These are phyloP conservation scores for Leccinum pachyderme DNA, from an alignment of 1,284 basidiomycete genomes.

Conservation along the genomic window DNA sequence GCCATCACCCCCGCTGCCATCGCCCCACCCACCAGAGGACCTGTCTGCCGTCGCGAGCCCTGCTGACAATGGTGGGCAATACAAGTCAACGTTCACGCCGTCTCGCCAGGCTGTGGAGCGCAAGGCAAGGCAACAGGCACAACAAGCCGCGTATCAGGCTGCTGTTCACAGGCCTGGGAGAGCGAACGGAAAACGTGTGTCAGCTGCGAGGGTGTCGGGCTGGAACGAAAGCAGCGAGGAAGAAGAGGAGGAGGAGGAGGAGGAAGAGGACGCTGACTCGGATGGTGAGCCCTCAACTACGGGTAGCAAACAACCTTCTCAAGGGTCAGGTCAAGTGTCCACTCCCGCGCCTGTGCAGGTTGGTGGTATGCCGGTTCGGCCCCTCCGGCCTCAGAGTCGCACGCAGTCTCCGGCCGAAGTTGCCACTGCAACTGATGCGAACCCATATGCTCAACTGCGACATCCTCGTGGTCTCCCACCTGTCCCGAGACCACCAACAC, in stretches of 20 bases:
- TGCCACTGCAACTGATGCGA: slow-evolving; percentile 33
- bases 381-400: slow-evolving; percentile 31
- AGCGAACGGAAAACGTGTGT: slow-evolving; percentile 53
- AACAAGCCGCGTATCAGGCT: slow-evolving; percentile 74
- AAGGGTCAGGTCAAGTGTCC: slow-evolving; percentile 14
- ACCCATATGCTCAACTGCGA: slow-evolving; percentile 35
- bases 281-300: slow-evolving; percentile 47
- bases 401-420: slow-evolving; percentile 30
- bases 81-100: slow-evolving; percentile 81
- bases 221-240: slow-evolving; percentile 80
- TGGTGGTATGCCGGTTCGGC: slow-evolving; percentile 28
- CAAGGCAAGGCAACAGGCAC: slow-evolving; percentile 77
- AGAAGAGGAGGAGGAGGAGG: slow-evolving; percentile 70
- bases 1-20: slow-evolving; percentile 12
- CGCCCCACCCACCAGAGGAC: slow-evolving; percentile 17
- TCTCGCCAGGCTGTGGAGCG: slow-evolving; percentile 79
- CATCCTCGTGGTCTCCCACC: slow-evolving; percentile 44
- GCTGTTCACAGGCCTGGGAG: slow-evolving; percentile 73
- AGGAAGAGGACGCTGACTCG: slow-evolving; percentile 70
- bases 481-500: slow-evolving; percentile 36
- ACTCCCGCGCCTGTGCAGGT: slow-evolving; percentile 25
- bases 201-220: slow-evolving; percentile 42
- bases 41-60: slow-evolving; percentile 13
- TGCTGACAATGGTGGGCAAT: slow-evolving; percentile 37
- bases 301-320: slow-evolving; percentile 32